Percentiles rank a stretch among this genome's conserved stretches.
Evolutionary conservation across 768 basidiomycete genomes (phyloP).

Genomic region (Podaxis mareebaensis): DNA sequence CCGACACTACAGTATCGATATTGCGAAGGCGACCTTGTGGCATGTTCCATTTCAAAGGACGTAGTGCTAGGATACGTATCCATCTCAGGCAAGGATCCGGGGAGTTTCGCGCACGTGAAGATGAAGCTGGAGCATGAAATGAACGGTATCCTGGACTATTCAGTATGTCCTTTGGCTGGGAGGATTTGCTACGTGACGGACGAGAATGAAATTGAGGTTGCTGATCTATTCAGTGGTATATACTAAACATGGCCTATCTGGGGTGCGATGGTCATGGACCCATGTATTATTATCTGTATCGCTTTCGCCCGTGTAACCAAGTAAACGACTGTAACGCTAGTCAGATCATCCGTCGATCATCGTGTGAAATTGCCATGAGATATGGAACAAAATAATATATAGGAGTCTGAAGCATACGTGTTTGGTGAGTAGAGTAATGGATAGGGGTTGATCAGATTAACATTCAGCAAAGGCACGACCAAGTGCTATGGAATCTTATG

Average conservation of each 20-base stretch:
- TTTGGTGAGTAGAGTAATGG: not conserved
- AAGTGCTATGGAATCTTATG: too few relatives aligned
- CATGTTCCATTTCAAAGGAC: not conserved
- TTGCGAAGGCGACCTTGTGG: conserved; percentile 6
- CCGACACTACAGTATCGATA: not conserved
- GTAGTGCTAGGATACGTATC: not conserved
- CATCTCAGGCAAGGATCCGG: not conserved
- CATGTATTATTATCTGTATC: not conserved
- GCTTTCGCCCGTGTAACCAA: not conserved
- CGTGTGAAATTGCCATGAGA: too few relatives aligned
- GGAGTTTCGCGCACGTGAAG: not conserved
- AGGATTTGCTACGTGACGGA: conserved; percentile 4
- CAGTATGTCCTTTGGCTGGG: conserved; percentile 7
- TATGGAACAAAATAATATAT: too few relatives aligned
- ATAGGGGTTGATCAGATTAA: not conserved
- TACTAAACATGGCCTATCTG: not conserved
- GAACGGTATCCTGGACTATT: not conserved
- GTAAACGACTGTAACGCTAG: not conserved
- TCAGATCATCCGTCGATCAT: not conserved
- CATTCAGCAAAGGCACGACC: too few relatives aligned
- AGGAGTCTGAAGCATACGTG: not conserved
- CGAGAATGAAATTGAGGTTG: not conserved
- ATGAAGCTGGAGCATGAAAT: conserved; percentile 1
- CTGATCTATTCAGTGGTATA: not conserved
- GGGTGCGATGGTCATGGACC: not conserved